These are phyloP conservation scores for Nitzschia palea DNA, from an alignment of 108 stramenopile genomes.

Conservation along the genomic window DNA sequence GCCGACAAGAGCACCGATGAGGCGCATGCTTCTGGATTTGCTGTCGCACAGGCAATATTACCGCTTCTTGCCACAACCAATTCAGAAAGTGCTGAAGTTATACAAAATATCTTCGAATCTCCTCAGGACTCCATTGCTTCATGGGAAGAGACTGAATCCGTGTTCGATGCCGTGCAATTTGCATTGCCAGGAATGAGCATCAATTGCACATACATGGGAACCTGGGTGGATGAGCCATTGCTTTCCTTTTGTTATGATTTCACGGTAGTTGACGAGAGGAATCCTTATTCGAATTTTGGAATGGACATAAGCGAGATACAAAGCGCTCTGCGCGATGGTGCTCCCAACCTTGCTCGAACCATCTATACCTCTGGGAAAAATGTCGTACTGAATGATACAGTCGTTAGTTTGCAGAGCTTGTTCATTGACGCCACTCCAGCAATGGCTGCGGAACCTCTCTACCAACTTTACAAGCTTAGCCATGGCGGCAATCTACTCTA, in stretches of 20 bases:
- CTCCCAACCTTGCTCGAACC: background rate
- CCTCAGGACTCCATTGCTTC: constrained; percentile 6
- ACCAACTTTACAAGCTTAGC: constrained; percentile 29
- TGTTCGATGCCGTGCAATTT: constrained; percentile 35
- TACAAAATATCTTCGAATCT: constrained; percentile 17
- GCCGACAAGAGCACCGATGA: background rate
- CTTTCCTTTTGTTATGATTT: background rate
- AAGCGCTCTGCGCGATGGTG: constrained; percentile 31
- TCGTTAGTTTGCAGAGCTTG: constrained; percentile 13
- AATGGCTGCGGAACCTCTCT: constrained; percentile 43
- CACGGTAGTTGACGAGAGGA: background rate
- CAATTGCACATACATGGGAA: constrained; percentile 32
- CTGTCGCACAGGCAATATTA: constrained; percentile 51
- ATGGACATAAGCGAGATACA: constrained; percentile 17
- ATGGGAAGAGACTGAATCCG: constrained; percentile 8
- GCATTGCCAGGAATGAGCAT: constrained; percentile 26
- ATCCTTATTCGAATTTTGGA: background rate
- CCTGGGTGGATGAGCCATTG: background rate
- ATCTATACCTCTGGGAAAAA: constrained; percentile 20
- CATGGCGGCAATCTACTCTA: constrained; percentile 45
- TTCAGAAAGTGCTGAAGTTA: constrained; percentile 32
- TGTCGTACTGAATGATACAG: background rate
- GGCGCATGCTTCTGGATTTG: constrained; percentile 7
- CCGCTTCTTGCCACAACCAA: constrained; percentile 47
- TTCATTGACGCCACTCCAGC: background rate